Evolutionary conservation across 2,329 filamentous ascomycete species (phyloP), one percentile per base, ranked within the genome.

Genomic region (Blumeria hordei): DNA sequence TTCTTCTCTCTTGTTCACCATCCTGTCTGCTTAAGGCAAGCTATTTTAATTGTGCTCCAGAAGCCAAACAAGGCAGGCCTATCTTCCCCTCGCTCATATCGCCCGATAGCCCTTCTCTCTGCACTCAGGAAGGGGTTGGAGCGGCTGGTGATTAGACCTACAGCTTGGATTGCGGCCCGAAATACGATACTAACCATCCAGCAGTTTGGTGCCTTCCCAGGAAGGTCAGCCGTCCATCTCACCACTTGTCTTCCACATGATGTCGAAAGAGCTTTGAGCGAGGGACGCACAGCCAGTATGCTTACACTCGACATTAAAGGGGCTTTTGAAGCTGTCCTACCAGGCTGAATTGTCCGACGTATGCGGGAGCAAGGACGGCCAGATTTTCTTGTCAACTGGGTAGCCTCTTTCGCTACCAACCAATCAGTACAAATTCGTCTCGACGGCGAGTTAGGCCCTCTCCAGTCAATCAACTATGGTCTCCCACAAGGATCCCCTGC

Each of bases 1-100:
- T 75, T 56, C 85, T 79, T 7, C 88, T 70, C 33, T 94, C 73
- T 33, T 12, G 45, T 16, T 28, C 21, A 49, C 10, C n/a, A 49
- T 16, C 21, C 45, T 5, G 9, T 33, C 5, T 33, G 16, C 18
- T 52, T 52, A 18, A 1, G 6, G 12, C 14, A 6, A 4, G 49
- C 32, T 6, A 21, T 52, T 6, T 10, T 35, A 35, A 14, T 35
- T 16, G 16, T 35, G 7, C 6, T 36, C 12, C 10, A 35, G 6
- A 52, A 52, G n/a, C 49, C 32, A 8, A 16, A 35, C 10, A 52
- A 52, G 3, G 12, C 49, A 7, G 49, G 37, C 16, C 32, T n/a
- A 11, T 52, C 49, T n/a, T n/a, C 34, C 3, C 49, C 49, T 16
- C 14, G 49, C 9, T 35, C 49, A 14, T 52, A 52, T 16, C 12